phyloP scores from a whole-genome alignment of 371 early-diverging fungal genomes.

The Blakeslea trispora region DNA sequence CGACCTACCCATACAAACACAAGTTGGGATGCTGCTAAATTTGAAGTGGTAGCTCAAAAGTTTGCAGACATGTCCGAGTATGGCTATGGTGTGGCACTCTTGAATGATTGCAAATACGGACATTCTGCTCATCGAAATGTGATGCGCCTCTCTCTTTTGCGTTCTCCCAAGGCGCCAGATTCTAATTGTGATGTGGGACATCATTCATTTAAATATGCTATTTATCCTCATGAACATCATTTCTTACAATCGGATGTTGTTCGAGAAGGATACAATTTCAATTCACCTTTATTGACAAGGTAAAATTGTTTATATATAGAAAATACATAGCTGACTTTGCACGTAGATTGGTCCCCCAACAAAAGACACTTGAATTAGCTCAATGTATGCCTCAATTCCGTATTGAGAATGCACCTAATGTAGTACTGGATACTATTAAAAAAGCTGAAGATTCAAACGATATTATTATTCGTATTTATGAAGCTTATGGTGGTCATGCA shows the following conservation, averaged over 20 bases:
- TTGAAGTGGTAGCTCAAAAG: slow-evolving; percentile 95
- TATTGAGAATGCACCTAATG: slow-evolving; percentile 66
- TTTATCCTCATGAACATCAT: slow-evolving; percentile 84
- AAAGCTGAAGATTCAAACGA: slow-evolving; percentile 73
- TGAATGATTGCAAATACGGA: slow-evolving; percentile 91
- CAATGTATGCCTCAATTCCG: slow-evolving; percentile 49
- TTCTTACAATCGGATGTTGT: slow-evolving; percentile 84
- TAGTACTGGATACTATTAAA: slow-evolving; percentile 87
- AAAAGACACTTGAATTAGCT: slow-evolving; percentile 8
- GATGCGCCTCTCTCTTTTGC: slow-evolving; percentile 80
- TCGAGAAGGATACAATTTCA: slow-evolving; percentile 82
- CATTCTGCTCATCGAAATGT: slow-evolving; percentile 76
- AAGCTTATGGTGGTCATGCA: slow-evolving; percentile 87
- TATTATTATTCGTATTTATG: slow-evolving; percentile 81
- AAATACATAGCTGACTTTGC: too few species aligned
- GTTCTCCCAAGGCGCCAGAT: slow-evolving; percentile 75
- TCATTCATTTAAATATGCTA: slow-evolving; percentile 83
- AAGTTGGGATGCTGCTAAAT: slow-evolving; percentile 89
- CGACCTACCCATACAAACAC: slow-evolving; percentile 94
- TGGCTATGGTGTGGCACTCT: slow-evolving; percentile 87
- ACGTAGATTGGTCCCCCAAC: slow-evolving; percentile 21
- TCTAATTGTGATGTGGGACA: slow-evolving; percentile 53
- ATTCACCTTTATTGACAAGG: slow-evolving; percentile 68
- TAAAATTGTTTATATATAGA: too few species aligned
- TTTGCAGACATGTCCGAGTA: slow-evolving; percentile 90